Evolutionary conservation across 73 alveolate genomes (phyloP).

Genomic region (Diophrys appendiculata): DNA sequence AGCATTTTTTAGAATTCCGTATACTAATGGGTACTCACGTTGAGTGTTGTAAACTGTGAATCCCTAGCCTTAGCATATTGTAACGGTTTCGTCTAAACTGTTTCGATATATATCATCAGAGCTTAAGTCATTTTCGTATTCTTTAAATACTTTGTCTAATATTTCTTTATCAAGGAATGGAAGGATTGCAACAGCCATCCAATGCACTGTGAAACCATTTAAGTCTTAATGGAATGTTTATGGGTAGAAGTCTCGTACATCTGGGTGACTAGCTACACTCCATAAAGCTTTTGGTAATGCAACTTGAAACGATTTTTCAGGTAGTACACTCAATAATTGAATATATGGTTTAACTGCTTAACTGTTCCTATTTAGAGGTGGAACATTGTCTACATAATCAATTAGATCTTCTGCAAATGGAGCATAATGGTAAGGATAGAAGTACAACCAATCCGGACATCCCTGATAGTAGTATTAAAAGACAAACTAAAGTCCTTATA

Average conservation of each 20-base stretch:
- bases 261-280: slow-evolving; percentile 67
- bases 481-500: slow-evolving; percentile 98
- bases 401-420: slow-evolving; percentile 91
- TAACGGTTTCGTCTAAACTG: too few species aligned
- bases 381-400: slow-evolving; percentile 51
- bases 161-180: slow-evolving; percentile 93
- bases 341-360: slow-evolving; percentile 78
- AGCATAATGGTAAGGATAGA: slow-evolving; percentile 96
- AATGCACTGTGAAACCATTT: slow-evolving; percentile 93
- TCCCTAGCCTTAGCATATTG: too few species aligned
- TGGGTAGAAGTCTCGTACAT: slow-evolving; percentile 97
- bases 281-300: slow-evolving; percentile 82
- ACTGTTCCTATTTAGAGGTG: slow-evolving; percentile 59
- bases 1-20: too few species aligned
- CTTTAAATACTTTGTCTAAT: slow-evolving; percentile 56
- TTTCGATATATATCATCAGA: background rate
- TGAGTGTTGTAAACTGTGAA: too few species aligned
- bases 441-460: slow-evolving; percentile 93
- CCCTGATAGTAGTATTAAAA: slow-evolving; percentile 96
- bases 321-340: slow-evolving; percentile 90
- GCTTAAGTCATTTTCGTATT: slow-evolving; percentile 13
- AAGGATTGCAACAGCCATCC: slow-evolving; percentile 96
- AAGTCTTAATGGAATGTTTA: slow-evolving; percentile 89
- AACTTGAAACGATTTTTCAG: slow-evolving; percentile 71
- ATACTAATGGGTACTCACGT: too few species aligned